These are phyloP conservation scores for Blastobotrys capitulatus DNA, from an alignment of 1,139 yeast genomes.

Conservation along the genomic window DNA sequence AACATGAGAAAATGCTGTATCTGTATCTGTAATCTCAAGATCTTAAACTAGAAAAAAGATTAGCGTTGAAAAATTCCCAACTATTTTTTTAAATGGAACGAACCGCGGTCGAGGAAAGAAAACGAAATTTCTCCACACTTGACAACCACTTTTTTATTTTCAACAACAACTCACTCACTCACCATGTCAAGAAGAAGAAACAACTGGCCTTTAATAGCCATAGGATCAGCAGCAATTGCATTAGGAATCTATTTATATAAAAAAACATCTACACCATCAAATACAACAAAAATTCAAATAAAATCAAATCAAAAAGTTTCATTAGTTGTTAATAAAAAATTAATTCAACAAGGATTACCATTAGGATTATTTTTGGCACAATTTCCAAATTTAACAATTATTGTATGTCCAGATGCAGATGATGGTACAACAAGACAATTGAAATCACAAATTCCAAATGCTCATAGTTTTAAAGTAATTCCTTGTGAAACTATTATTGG, in stretches of 20 bases:
- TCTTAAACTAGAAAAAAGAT: background rate
- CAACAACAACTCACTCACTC: background rate
- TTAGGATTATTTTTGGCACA: conserved; percentile 18
- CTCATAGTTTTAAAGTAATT: conserved; percentile 24
- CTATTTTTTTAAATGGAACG: too few relatives aligned
- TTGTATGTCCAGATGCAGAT: conserved; percentile 24
- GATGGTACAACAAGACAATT: conserved; percentile 14
- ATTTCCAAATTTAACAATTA: conserved; percentile 25
- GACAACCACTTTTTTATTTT: too few relatives aligned
- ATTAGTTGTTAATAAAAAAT: conserved; percentile 19
- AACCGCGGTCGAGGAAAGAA: too few relatives aligned
- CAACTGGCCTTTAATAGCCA: conserved; percentile 3
- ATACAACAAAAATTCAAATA: background rate
- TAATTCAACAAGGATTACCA: conserved; percentile 24
- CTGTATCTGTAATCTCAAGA: background rate
- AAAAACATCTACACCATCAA: background rate
- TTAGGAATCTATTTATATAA: conserved; percentile 10
- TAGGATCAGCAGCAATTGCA: conserved; percentile 8
- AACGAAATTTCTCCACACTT: too few relatives aligned
- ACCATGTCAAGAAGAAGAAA: background rate
- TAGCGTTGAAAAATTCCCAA: background rate
- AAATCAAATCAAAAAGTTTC: conserved; percentile 15
- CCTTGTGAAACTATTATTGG: conserved; percentile 31
- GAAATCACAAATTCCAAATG: conserved; percentile 19
- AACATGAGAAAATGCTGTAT: conserved; percentile 16